These are phyloP conservation scores for Yarrowia galli DNA, from an alignment of 1,139 yeast species.

Conservation along the genomic window DNA sequence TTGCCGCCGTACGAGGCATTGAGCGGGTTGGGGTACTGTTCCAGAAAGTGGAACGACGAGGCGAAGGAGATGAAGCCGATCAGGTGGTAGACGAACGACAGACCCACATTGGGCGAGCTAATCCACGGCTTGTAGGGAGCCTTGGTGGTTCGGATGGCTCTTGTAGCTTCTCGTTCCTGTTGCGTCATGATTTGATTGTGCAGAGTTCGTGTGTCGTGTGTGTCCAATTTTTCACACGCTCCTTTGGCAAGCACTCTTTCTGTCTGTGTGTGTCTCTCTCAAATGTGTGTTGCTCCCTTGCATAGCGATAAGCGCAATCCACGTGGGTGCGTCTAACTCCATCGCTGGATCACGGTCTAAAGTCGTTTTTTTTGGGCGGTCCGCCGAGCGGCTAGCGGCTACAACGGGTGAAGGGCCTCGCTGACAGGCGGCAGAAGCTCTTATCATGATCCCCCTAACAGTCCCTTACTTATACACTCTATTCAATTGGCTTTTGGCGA, in stretches of 20 bases:
- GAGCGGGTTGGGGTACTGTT: conserved; percentile 39
- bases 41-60: conserved; percentile 35
- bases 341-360: conserved; percentile 8
- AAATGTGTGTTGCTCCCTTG: conserved; percentile 16
- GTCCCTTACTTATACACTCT: background rate
- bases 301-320: conserved; percentile 38
- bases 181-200: conserved; percentile 15
- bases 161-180: conserved; percentile 25
- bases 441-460: no score
- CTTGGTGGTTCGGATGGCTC: conserved; percentile 33
- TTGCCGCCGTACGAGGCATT: conserved; percentile 46
- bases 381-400: conserved; percentile 3
- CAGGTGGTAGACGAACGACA: conserved; percentile 26
- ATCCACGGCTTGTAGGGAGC: conserved; percentile 38
- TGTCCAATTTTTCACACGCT: conserved; percentile 3
- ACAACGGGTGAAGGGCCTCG: background rate
- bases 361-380: background rate
- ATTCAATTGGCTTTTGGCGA: background rate
- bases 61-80: conserved; percentile 28
- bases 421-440: no score
- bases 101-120: conserved; percentile 33
- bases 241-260: no score
- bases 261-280: no score
- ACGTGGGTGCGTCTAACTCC: conserved; percentile 30
- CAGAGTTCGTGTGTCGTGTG: conserved; percentile 5